Evolutionary conservation across 2,329 filamentous ascomycete genomes (phyloP).

Genomic region (Orbilia quercus): DNA sequence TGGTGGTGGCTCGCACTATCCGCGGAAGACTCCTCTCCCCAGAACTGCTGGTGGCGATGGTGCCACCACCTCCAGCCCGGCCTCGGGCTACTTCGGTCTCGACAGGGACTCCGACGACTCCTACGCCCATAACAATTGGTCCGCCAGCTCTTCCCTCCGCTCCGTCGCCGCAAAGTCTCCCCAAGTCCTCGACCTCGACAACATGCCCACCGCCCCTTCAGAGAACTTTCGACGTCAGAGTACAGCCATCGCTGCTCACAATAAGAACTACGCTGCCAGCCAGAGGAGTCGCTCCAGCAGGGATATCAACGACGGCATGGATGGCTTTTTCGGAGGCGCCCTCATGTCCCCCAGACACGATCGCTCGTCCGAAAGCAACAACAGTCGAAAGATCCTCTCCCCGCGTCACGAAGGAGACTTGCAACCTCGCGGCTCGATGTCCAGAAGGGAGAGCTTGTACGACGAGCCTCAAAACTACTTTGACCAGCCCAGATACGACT

Average conservation of each 20-base stretch:
- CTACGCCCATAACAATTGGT: conserved; percentile 60
- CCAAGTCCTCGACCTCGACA: conserved; percentile 59
- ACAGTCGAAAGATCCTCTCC: conserved; percentile 57
- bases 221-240: conserved; percentile 59
- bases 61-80: conserved; percentile 29
- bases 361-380: no score
- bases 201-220: conserved; percentile 58
- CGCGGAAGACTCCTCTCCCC: conserved; percentile 44
- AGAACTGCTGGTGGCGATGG: conserved; percentile 33
- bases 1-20: conserved; percentile 28
- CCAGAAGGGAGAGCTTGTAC: conserved; percentile 34
- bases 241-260: conserved; percentile 51
- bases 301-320: conserved; percentile 49
- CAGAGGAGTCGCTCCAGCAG: conserved; percentile 56
- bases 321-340: conserved; percentile 43
- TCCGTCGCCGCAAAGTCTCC: conserved; percentile 60
- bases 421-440: conserved; percentile 34
- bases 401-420: conserved; percentile 41
- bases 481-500: conserved; percentile 50
- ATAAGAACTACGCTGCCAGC: conserved; percentile 43
- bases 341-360: conserved; percentile 51
- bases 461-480: conserved; percentile 54
- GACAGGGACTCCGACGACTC: conserved; percentile 58
- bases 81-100: conserved; percentile 59
- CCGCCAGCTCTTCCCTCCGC: conserved; percentile 59